Conservation (phyloP, 2,329 filamentous ascomycete species). For the Orbilia brochopaga region DNA sequence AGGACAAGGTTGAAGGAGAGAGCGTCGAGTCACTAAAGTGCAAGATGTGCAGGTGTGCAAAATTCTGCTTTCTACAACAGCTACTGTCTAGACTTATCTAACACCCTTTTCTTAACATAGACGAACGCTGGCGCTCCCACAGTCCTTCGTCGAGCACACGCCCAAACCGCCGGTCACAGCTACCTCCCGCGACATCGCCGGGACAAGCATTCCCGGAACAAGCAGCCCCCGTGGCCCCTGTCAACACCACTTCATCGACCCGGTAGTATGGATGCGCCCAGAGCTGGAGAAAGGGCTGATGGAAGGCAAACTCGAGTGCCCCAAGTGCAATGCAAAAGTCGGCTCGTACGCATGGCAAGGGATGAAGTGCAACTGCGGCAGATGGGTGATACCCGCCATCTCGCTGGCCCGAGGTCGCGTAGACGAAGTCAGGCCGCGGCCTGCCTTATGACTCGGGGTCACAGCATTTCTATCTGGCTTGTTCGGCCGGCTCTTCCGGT, state of each 20-base stretch:
- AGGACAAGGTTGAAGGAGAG: conserved; percentile 63
- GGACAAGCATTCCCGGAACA: conserved; percentile 52
- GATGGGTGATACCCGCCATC: conserved; percentile 90
- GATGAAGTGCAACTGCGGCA: conserved; percentile 85
- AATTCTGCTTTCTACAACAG: background rate
- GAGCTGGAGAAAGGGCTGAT: conserved; percentile 80
- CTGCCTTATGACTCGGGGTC: conserved; percentile 12
- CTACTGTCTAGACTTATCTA: too few species aligned
- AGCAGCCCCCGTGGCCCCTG: too few species aligned
- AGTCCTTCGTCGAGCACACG: conserved; percentile 60
- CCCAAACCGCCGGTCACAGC: conserved; percentile 22
- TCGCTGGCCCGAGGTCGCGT: conserved; percentile 81
- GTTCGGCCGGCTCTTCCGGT: background rate
- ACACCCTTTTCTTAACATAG: conserved; percentile 50
- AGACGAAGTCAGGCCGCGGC: conserved; percentile 66
- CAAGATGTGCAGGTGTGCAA: conserved; percentile 78
- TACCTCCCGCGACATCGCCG: conserved; percentile 24
- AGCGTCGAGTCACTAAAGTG: conserved; percentile 71
- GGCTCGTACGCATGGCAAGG: conserved; percentile 97
- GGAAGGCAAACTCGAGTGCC: conserved; percentile 83
- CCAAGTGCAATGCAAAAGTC: conserved; percentile 81
- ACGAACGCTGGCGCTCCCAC: conserved; percentile 58
- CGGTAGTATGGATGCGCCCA: conserved; percentile 90
- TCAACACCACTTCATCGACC: conserved; percentile 88
- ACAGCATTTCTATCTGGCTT: too few species aligned